Evolutionary conservation across 2,329 filamentous ascomycete genomes (phyloP).

Genomic region (Exophiala bonariae): DNA sequence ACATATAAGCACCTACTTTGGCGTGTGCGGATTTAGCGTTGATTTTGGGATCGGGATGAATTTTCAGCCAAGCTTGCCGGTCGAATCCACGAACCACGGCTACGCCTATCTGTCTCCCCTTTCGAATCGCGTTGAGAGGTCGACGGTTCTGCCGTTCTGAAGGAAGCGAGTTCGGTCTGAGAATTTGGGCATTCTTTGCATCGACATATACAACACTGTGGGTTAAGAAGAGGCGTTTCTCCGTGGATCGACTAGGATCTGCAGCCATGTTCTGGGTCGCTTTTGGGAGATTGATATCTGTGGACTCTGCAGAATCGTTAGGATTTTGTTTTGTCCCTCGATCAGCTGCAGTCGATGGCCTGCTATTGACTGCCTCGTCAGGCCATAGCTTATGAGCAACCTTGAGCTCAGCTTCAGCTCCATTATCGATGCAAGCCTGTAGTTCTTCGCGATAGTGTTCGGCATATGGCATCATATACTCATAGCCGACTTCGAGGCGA

Average conservation of each 20-base stretch:
- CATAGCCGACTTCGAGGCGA: slow-evolving; percentile 86
- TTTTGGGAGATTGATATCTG: slow-evolving; percentile 12
- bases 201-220: slow-evolving; percentile 88
- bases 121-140: slow-evolving; percentile 81
- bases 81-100: slow-evolving; percentile 90
- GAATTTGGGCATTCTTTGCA: slow-evolving; percentile 71
- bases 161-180: slow-evolving; percentile 81
- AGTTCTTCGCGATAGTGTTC: slow-evolving; percentile 92
- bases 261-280: slow-evolving; percentile 20
- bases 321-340: slow-evolving; percentile 27
- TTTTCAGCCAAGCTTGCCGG: slow-evolving; percentile 69
- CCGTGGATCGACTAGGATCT: slow-evolving; percentile 19
- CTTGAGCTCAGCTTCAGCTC: slow-evolving; percentile 86
- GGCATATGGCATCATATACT: slow-evolving; percentile 82
- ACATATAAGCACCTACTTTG: slow-evolving; percentile 27
- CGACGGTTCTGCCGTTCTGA: slow-evolving; percentile 81
- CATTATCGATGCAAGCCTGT: slow-evolving; percentile 84
- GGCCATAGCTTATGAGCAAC: slow-evolving; percentile 83
- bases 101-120: slow-evolving; percentile 77
- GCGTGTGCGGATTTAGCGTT: slow-evolving; percentile 44
- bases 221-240: slow-evolving; percentile 60
- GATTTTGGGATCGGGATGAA: slow-evolving; percentile 58
- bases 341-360: slow-evolving; percentile 39
- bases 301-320: slow-evolving; percentile 13
- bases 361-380: slow-evolving; percentile 36